phyloP scores from a whole-genome alignment of 1,284 basidiomycete species.

The Moesziomyces sp. region DNA sequence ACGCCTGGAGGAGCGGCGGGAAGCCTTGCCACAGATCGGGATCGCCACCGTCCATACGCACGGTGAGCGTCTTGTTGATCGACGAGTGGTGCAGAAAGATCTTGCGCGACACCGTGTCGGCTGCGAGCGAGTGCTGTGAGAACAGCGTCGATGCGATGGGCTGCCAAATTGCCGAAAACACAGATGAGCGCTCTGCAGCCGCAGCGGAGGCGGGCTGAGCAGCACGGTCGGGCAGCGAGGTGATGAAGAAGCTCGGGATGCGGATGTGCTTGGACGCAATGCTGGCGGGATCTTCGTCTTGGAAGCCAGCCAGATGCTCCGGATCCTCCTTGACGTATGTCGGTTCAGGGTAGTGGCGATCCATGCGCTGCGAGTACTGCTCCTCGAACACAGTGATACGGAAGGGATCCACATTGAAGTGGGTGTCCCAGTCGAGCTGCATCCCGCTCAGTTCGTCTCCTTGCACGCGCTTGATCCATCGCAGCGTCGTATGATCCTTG shows the following conservation, averaged over 20 bases:
- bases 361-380: conserved; percentile 38
- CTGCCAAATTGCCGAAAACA: conserved; percentile 33
- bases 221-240: conserved; percentile 36
- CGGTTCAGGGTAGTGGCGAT: conserved; percentile 32
- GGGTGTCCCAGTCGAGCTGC: conserved; percentile 12
- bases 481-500: conserved; percentile 31
- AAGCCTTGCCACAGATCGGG: conserved; percentile 36
- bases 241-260: conserved; percentile 49
- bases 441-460: conserved; percentile 13
- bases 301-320: conserved; percentile 24
- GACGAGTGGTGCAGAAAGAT: conserved; percentile 46
- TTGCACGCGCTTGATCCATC: conserved; percentile 49
- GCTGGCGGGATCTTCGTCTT: conserved; percentile 24
- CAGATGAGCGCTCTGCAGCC: conserved; percentile 7
- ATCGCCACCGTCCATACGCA: conserved; percentile 34
- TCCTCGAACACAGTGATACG: conserved; percentile 45
- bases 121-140: conserved; percentile 13
- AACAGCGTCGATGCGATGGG: conserved; percentile 17
- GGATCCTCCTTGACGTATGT: conserved; percentile 26
- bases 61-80: conserved; percentile 34
- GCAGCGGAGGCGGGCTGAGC: background rate
- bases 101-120: conserved; percentile 13
- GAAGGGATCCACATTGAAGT: conserved; percentile 40
- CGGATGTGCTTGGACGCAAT: conserved; percentile 17
- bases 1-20: conserved; percentile 42